Percentiles rank a stretch among this genome's conserved stretches.
phyloP scores from a whole-genome alignment of 2,329 filamentous ascomycete genomes.

The Seiridium cupressi region DNA sequence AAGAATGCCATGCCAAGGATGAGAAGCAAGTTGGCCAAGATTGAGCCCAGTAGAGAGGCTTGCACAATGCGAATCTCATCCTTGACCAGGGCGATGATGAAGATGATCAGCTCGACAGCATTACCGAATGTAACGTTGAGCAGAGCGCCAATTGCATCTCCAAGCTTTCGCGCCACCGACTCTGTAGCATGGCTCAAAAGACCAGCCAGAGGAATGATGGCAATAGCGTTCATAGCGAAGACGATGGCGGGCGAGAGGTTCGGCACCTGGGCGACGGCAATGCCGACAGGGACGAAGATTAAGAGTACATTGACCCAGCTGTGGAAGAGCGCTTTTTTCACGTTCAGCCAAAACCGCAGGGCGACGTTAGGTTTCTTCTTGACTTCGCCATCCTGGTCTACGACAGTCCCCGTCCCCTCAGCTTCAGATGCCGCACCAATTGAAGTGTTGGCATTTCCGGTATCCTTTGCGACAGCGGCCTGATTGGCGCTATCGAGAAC shows the following conservation, averaged over 20 bases:
- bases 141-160: slow-evolving; percentile 70
- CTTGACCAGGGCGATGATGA: slow-evolving; percentile 76
- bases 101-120: slow-evolving; percentile 77
- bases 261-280: slow-evolving; percentile 56
- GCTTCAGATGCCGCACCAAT: slow-evolving; percentile 39
- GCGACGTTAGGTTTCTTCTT: slow-evolving; percentile 28
- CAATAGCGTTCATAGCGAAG: slow-evolving; percentile 73
- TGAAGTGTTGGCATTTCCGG: slow-evolving; percentile 31
- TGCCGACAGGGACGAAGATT: slow-evolving; percentile 76
- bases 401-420: slow-evolving; percentile 56
- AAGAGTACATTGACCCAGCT: slow-evolving; percentile 78
- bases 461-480: slow-evolving; percentile 20
- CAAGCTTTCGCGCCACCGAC: slow-evolving; percentile 69
- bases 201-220: slow-evolving; percentile 72
- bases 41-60: slow-evolving; percentile 84
- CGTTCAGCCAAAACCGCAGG: slow-evolving; percentile 44
- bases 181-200: slow-evolving; percentile 73
- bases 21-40: slow-evolving; percentile 82
- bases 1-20: slow-evolving; percentile 93
- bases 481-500: slow-evolving; percentile 21
- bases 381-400: slow-evolving; percentile 35
- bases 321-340: slow-evolving; percentile 62
- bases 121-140: slow-evolving; percentile 79
- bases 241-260: slow-evolving; percentile 58
- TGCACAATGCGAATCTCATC: slow-evolving; percentile 89